Percentiles rank a stretch among this genome's conserved stretches.
Evolutionary conservation across 2,329 filamentous ascomycete genomes (phyloP).

Genomic region (Ramichloridium luteum): DNA sequence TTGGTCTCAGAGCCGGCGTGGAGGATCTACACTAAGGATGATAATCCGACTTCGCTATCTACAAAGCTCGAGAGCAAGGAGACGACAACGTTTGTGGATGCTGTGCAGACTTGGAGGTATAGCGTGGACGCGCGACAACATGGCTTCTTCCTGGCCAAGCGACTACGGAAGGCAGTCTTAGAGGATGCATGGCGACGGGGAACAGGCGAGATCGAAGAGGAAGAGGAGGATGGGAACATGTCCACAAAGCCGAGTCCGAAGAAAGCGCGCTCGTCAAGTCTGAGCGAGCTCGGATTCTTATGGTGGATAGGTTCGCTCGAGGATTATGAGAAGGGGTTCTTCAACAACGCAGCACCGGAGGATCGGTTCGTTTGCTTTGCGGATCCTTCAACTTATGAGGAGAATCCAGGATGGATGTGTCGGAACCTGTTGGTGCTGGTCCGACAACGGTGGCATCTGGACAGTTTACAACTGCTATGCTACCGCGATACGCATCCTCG

Average conservation of each 20-base stretch:
- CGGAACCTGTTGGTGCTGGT: slow-evolving; percentile 80
- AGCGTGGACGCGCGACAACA: slow-evolving; percentile 70
- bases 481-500: slow-evolving; percentile 73
- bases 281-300: slow-evolving; percentile 49
- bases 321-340: slow-evolving; percentile 78
- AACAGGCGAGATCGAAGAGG: slow-evolving; percentile 18
- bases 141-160: slow-evolving; percentile 93
- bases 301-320: slow-evolving; percentile 72
- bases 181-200: slow-evolving; percentile 25
- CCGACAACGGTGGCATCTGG: slow-evolving; percentile 65
- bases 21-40: slow-evolving; percentile 42
- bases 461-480: slow-evolving; percentile 71
- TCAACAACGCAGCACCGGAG: slow-evolving; percentile 55
- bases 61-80: slow-evolving; percentile 52
- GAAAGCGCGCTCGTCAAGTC: slow-evolving; percentile 37
- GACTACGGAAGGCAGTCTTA: slow-evolving; percentile 34
- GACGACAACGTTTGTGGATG: slow-evolving; percentile 66
- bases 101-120: slow-evolving; percentile 79
- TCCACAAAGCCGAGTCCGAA: slow-evolving; percentile 27
- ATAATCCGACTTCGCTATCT: slow-evolving; percentile 27
- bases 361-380: slow-evolving; percentile 79
- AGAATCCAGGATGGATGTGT: slow-evolving; percentile 84
- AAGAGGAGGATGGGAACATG: slow-evolving; percentile 21
- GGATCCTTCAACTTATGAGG: slow-evolving; percentile 80
- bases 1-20: slow-evolving; percentile 80